Percentiles rank a stretch among this genome's conserved stretches.
Evolutionary conservation across 2,329 filamentous ascomycete genomes (phyloP).

Genomic region (Paraconiothyrium brasiliense): DNA sequence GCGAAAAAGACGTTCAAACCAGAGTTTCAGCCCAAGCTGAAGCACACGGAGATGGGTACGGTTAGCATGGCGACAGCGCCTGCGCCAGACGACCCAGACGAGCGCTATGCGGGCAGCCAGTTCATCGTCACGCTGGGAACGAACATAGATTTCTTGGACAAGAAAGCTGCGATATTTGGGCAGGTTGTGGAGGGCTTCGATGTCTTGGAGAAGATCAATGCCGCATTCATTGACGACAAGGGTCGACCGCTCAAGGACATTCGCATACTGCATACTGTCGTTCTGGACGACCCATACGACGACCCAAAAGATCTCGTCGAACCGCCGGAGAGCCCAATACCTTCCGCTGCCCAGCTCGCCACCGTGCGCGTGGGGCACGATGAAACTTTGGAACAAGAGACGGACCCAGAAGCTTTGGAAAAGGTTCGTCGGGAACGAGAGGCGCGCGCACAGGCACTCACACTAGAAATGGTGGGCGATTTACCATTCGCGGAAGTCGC

Average conservation of each 20-base stretch:
- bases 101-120: slow-evolving; percentile 85
- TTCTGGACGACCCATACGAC: slow-evolving; percentile 90
- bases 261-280: slow-evolving; percentile 88
- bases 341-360: slow-evolving; percentile 84
- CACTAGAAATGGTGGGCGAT: slow-evolving; percentile 97
- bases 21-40: slow-evolving; percentile 86
- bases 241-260: slow-evolving; percentile 93
- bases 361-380: slow-evolving; percentile 94
- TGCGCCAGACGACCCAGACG: slow-evolving; percentile 78
- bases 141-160: slow-evolving; percentile 88
- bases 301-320: slow-evolving; percentile 81
- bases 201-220: slow-evolving; percentile 90
- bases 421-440: slow-evolving; percentile 85
- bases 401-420: slow-evolving; percentile 83
- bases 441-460: slow-evolving; percentile 91
- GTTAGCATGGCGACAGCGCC: slow-evolving; percentile 98
- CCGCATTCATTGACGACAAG: slow-evolving; percentile 83
- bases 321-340: slow-evolving; percentile 80
- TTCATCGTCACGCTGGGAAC: slow-evolving; percentile 93
- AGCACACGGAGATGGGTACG: slow-evolving; percentile 87
- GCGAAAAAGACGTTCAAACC: slow-evolving; percentile 81
- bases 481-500: slow-evolving; percentile 97
- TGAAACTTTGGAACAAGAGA: slow-evolving; percentile 79
- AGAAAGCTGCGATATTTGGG: slow-evolving; percentile 93
- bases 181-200: slow-evolving; percentile 97